phyloP scores from a whole-genome alignment of 2,329 filamentous ascomycete genomes.

The Phyllosticta capitalensis region DNA sequence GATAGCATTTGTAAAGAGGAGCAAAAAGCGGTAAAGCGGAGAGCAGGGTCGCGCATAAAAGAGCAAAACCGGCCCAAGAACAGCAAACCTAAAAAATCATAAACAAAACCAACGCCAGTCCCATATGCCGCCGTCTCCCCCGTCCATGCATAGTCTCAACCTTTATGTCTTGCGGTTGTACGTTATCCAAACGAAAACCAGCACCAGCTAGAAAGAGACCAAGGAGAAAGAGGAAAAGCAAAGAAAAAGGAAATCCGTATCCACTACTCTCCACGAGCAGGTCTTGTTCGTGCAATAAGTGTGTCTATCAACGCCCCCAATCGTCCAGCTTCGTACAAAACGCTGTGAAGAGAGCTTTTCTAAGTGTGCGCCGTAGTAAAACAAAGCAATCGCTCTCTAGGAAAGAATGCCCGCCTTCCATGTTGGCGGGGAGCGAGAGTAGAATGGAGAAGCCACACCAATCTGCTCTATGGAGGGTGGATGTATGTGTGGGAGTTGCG shows the following conservation, averaged over 20 bases:
- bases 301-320: not conserved
- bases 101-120: too few relatives aligned
- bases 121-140: too few relatives aligned
- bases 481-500: not conserved
- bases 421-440: not conserved
- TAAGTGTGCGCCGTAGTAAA: not conserved
- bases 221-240: not conserved
- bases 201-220: not conserved
- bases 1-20: too few relatives aligned
- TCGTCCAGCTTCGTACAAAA: not conserved
- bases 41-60: too few relatives aligned
- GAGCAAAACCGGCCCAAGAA: too few relatives aligned
- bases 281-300: not conserved
- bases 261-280: not conserved
- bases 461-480: not conserved
- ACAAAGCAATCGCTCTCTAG: not conserved
- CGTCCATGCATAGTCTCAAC: too few relatives aligned
- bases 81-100: too few relatives aligned
- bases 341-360: not conserved
- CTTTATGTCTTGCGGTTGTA: too few relatives aligned
- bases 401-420: not conserved
- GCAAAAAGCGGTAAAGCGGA: too few relatives aligned
- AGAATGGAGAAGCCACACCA: not conserved
- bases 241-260: not conserved
- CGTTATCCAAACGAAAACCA: too few relatives aligned